Percentiles rank a stretch among this genome's conserved stretches.
Conservation (phyloP, 2,329 filamentous ascomycete genomes). For the Teratosphaeria zuluensis region DNA sequence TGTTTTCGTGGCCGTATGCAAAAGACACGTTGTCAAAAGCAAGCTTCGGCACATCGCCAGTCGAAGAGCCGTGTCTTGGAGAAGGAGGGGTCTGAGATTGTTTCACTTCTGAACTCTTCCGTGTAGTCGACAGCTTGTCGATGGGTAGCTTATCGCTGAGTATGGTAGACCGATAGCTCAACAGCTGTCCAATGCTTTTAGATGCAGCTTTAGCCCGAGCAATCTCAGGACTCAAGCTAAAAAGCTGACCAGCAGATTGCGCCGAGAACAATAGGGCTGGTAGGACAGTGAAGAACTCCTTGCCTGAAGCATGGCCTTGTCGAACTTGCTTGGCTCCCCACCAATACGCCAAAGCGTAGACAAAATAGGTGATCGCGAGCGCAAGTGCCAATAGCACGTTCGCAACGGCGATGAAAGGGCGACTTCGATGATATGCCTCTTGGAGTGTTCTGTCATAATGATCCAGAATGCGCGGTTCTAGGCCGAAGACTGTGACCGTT, state of each 20-base stretch:
- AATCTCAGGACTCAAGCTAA: slow-evolving; percentile 37
- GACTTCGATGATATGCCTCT: slow-evolving; percentile 31
- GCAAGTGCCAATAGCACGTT: slow-evolving; percentile 37
- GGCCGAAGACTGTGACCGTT: slow-evolving; percentile 42
- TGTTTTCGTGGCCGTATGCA: slow-evolving; percentile 28
- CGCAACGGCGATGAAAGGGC: slow-evolving; percentile 30
- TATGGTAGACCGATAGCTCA: slow-evolving; percentile 32
- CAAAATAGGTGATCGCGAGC: slow-evolving; percentile 37
- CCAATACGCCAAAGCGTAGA: slow-evolving; percentile 41
- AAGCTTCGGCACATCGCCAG: slow-evolving; percentile 9
- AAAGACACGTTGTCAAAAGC: slow-evolving; percentile 30
- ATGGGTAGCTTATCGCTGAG: slow-evolving; percentile 11
- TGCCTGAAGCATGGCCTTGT: slow-evolving; percentile 31
- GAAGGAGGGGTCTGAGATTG: neutral
- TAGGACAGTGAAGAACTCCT: slow-evolving; percentile 37
- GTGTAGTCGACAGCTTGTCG: neutral
- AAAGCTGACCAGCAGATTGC: slow-evolving; percentile 37
- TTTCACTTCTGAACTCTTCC: neutral
- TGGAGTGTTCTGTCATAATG: slow-evolving; percentile 30
- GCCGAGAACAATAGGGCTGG: slow-evolving; percentile 39
- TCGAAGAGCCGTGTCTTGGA: neutral
- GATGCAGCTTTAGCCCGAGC: slow-evolving; percentile 36
- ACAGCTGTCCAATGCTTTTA: slow-evolving; percentile 33
- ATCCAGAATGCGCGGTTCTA: slow-evolving; percentile 30
- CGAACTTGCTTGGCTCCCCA: slow-evolving; percentile 37